phyloP scores from a whole-genome alignment of 352 stramenopile genomes.

The Phytophthora cajani region DNA sequence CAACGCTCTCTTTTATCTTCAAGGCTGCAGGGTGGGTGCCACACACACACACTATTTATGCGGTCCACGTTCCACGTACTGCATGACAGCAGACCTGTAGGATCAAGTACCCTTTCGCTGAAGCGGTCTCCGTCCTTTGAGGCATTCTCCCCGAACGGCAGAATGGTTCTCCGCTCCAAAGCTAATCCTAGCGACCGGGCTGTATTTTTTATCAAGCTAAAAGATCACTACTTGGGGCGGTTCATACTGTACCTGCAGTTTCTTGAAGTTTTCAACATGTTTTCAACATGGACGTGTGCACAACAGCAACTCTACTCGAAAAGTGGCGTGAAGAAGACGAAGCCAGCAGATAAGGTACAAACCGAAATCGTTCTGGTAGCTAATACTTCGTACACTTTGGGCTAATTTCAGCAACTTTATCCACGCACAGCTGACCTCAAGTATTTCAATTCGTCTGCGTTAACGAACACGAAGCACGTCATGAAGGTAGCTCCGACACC shows the following conservation, averaged over 20 bases:
- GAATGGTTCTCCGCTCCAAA: too few relatives aligned
- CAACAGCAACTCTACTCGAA: too few relatives aligned
- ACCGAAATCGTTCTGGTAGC: not conserved
- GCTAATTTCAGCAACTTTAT: slow-evolving; percentile 3
- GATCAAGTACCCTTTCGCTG: too few relatives aligned
- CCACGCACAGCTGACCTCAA: not conserved
- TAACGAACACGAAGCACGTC: not conserved
- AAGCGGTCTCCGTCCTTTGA: too few relatives aligned
- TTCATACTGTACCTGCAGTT: too few relatives aligned
- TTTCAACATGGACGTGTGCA: too few relatives aligned
- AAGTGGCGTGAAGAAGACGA: too few relatives aligned
- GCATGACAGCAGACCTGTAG: not conserved
- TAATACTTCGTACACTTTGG: not conserved
- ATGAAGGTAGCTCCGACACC: not conserved
- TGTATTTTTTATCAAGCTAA: too few relatives aligned
- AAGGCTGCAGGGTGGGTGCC: not conserved
- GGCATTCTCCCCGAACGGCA: too few relatives aligned
- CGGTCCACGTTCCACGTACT: not conserved
- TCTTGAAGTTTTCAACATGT: too few relatives aligned
- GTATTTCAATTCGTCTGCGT: slow-evolving; percentile 1
- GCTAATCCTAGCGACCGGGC: too few relatives aligned
- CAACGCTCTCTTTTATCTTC: slow-evolving; percentile 19
- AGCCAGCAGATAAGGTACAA: not conserved
- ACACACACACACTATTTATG: not conserved
- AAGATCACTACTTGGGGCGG: too few relatives aligned